Evolutionary conservation across 2,329 filamentous ascomycete species (phyloP).

Genomic region (Fusarium sororula): DNA sequence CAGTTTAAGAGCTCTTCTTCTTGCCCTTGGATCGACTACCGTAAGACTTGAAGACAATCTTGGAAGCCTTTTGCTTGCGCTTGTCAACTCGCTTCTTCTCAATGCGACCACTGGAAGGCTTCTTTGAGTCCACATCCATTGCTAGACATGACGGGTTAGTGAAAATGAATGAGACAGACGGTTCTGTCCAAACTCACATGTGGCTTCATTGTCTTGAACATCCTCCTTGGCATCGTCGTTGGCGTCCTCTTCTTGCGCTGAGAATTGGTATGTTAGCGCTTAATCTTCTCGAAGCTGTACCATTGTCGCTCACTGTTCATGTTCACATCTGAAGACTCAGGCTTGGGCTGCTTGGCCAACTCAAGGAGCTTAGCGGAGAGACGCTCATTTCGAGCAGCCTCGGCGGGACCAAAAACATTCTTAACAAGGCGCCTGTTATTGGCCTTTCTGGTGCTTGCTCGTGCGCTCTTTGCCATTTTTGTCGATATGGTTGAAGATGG

Average conservation of each 20-base stretch:
- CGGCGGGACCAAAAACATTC: conserved; percentile 84
- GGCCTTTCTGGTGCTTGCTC: conserved; percentile 80
- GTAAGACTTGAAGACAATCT: conserved; percentile 69
- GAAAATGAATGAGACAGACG: not conserved
- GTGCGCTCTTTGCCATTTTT: conserved; percentile 86
- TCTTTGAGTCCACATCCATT: conserved; percentile 68
- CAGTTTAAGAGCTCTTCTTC: conserved; percentile 48
- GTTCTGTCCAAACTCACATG: conserved; percentile 29
- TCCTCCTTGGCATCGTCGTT: conserved; percentile 45
- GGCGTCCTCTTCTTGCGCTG: conserved; percentile 43
- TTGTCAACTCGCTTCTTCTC: conserved; percentile 66
- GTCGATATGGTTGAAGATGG: conserved; percentile 26
- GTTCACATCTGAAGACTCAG: conserved; percentile 61
- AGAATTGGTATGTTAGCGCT: conserved; percentile 14
- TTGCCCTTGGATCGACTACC: conserved; percentile 59
- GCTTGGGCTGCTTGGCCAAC: conserved; percentile 79
- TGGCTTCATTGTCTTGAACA: conserved; percentile 39
- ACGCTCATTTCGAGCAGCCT: conserved; percentile 80
- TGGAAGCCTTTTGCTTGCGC: conserved; percentile 63
- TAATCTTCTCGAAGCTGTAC: not conserved
- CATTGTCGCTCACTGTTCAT: conserved; percentile 52
- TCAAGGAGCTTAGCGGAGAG: conserved; percentile 88
- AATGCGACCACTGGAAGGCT: conserved; percentile 50
- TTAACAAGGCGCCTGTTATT: conserved; percentile 85
- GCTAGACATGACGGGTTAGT: conserved; percentile 42